Evolutionary conservation across 495 filamentous ascomycete species (phyloP), one percentile per base, ranked within the genome.

Genomic region (Halenospora varia): DNA sequence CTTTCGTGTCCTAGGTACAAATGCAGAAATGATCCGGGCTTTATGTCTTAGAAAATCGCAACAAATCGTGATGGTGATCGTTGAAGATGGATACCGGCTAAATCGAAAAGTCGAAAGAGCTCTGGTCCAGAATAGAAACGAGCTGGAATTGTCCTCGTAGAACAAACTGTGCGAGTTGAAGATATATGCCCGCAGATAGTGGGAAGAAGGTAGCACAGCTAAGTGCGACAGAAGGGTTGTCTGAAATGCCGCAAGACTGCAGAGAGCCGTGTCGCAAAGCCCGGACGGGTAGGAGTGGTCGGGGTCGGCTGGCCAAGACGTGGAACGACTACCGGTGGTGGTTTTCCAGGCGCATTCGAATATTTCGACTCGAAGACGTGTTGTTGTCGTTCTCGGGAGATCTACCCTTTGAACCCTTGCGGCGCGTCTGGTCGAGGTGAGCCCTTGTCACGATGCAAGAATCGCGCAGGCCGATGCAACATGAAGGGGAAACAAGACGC

Each of bases 391-490:
- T n/a, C n/a, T n/a, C n/a, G n/a, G n/a, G n/a, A n/a, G n/a, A n/a
- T n/a, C n/a, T n/a, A n/a, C n/a, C n/a, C n/a, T n/a, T n/a, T n/a
- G n/a, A n/a, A n/a, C n/a, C n/a, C n/a, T n/a, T n/a, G n/a, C n/a
- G 49, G 35, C 39, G 41, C 22, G 22, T 22, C 40, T 19, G 46
- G 29, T 42, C 42, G 35, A 50, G 49, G 56, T 50, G 60, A 51
- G 54, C 55, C 60, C 49, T 55, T 53, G 60, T 62, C 60, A 62
- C 53, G 54, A 57, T 48, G 51, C 55, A 55, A 50, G 29, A 55
- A 49, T 56, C 53, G 52, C 10, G 20, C 23, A 48, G 49, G 44
- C 35, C 51, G 56, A 40, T 58, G 60, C 60, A 62, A 55, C 54
- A 57, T 52, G 51, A 62, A 55, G 56, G 48, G 40, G 49, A 61